Percentiles rank a stretch among this genome's conserved stretches.
Evolutionary conservation across 129 eudicot genomes (phyloP).

Genomic region (Helianthus tuberosus): DNA sequence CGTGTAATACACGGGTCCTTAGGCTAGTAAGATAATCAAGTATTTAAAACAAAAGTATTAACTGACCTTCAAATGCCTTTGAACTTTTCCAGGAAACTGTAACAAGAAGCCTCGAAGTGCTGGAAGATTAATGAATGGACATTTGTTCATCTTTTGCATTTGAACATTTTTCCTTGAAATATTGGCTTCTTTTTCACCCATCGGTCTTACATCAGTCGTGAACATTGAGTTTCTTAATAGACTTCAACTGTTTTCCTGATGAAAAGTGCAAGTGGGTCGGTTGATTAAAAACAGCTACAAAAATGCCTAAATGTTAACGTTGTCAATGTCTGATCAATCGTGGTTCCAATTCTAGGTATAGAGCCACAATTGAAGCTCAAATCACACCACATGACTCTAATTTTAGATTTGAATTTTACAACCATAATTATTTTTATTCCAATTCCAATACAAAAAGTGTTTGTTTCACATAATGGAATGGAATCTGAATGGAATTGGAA

Average conservation of each 20-base stretch:
- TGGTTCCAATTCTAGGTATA: too few relatives aligned
- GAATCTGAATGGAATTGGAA: too few relatives aligned
- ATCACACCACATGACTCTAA: too few relatives aligned
- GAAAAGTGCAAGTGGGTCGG: not conserved
- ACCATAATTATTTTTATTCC: too few relatives aligned
- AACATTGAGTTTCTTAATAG: slow-evolving; percentile 19
- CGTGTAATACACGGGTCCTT: too few relatives aligned
- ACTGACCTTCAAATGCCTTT: slow-evolving; percentile 55
- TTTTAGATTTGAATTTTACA: too few relatives aligned
- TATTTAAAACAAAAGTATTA: slow-evolving; percentile 4
- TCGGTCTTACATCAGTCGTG: slow-evolving; percentile 34
- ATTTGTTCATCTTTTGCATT: slow-evolving; percentile 31
- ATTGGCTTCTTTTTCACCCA: slow-evolving; percentile 46
- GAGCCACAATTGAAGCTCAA: too few relatives aligned
- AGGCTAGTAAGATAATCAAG: not conserved
- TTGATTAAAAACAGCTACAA: too few relatives aligned
- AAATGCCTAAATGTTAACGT: too few relatives aligned
- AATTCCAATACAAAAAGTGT: too few relatives aligned
- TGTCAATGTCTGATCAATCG: too few relatives aligned
- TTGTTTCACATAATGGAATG: too few relatives aligned
- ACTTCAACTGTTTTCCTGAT: slow-evolving; percentile 24
- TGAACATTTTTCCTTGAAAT: slow-evolving; percentile 27
- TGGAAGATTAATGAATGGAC: slow-evolving; percentile 44
- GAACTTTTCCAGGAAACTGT: slow-evolving; percentile 58
- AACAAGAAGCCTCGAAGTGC: slow-evolving; percentile 46